Percentiles rank a stretch among this genome's conserved stretches.
These are phyloP conservation scores for Monascus ruber DNA, from an alignment of 2,329 filamentous ascomycete genomes.

Conservation along the genomic window DNA sequence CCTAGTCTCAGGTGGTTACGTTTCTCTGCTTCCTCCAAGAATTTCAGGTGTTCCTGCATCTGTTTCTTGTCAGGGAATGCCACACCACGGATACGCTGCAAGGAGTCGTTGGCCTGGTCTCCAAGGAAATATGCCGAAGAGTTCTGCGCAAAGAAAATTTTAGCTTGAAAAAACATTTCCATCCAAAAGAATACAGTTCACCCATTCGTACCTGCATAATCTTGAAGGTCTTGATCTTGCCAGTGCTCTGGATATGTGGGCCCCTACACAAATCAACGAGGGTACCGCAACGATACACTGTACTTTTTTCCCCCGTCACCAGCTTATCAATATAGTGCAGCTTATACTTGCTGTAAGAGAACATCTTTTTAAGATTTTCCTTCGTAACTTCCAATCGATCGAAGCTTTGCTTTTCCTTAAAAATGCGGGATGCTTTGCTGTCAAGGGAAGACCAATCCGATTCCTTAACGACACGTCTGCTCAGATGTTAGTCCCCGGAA, in stretches of 20 bases:
- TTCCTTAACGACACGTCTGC: conserved; percentile 53
- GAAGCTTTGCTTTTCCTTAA: conserved; percentile 95
- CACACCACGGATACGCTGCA: conserved; percentile 93
- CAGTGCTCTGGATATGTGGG: conserved; percentile 86
- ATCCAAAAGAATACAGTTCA: neutral
- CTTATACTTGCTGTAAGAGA: conserved; percentile 97
- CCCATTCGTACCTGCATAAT: conserved; percentile 58
- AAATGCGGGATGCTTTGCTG: conserved; percentile 65
- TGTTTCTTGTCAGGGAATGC: conserved; percentile 96
- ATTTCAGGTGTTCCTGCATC: conserved; percentile 85
- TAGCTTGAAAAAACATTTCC: neutral
- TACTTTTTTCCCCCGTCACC: conserved; percentile 83
- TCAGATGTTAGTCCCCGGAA: conserved; percentile 8
- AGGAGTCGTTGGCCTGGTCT: conserved; percentile 82
- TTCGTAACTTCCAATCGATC: conserved; percentile 83
- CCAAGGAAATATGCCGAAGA: conserved; percentile 85
- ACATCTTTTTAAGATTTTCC: conserved; percentile 88
- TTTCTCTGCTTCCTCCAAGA: conserved; percentile 95
- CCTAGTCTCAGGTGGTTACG: conserved; percentile 90
- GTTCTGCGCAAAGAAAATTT: conserved; percentile 38
- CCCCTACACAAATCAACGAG: conserved; percentile 92
- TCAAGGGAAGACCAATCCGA: conserved; percentile 78
- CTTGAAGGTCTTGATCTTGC: conserved; percentile 87
- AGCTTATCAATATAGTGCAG: conserved; percentile 93
- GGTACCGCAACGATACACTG: conserved; percentile 87